Conservation (phyloP, 164 flowering plant species). For the Litsea cubeba region DNA sequence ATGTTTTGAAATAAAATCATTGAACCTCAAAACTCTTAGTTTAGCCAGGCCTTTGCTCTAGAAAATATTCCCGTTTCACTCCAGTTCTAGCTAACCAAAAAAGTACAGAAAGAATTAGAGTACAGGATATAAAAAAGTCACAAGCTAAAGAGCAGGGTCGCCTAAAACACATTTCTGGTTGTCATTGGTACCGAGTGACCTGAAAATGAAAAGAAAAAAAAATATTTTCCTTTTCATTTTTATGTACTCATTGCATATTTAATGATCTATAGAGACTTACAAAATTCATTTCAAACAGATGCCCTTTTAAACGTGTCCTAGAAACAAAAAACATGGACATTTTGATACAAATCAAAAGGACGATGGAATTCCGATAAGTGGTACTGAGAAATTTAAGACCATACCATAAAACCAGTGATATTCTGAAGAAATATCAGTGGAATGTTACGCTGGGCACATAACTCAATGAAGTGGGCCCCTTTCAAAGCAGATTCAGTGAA, state of each 20-base stretch:
- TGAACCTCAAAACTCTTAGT: not conserved
- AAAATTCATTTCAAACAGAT: not conserved
- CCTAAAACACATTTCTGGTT: not conserved
- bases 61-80: not conserved
- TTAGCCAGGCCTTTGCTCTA: not conserved
- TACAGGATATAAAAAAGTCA: not conserved
- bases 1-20: too few relatives aligned
- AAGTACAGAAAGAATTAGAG: not conserved
- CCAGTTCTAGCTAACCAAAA: not conserved
- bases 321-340: too few relatives aligned
- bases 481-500: slow-evolving; percentile 95
- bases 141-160: not conserved
- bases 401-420: slow-evolving; percentile 96
- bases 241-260: not conserved
- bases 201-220: not conserved
- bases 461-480: slow-evolving; percentile 94
- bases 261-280: not conserved
- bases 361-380: not conserved
- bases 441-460: slow-evolving; percentile 89
- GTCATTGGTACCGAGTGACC: not conserved
- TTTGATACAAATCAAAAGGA: not conserved
- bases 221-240: too few relatives aligned
- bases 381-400: not conserved
- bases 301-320: not conserved
- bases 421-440: slow-evolving; percentile 97